Conservation (phyloP, 305 asterid species). For the Striga hermonthica region DNA sequence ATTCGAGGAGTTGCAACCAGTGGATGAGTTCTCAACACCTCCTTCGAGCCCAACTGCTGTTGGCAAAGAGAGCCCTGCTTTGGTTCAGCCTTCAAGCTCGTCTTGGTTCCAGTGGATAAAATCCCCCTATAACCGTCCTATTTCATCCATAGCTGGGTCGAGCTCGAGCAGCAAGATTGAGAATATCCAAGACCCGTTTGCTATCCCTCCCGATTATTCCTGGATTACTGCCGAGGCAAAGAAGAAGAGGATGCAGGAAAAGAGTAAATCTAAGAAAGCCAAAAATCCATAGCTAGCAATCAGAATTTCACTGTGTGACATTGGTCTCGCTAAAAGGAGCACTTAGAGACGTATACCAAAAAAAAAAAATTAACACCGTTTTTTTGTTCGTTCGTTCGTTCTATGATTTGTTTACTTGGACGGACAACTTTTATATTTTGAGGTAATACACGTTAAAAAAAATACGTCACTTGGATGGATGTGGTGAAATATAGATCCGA, state of each 20-base stretch:
- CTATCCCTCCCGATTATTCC: constrained; percentile 66
- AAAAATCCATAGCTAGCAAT: constrained; percentile 48
- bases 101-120: constrained; percentile 99
- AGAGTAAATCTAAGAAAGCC: constrained; percentile 65
- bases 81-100: constrained; percentile 55
- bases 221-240: constrained; percentile 89
- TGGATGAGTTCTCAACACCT: constrained; percentile 86
- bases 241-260: constrained; percentile 89
- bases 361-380: constrained; percentile 4
- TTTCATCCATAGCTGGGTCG: constrained; percentile 54
- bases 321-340: constrained; percentile 1
- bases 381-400: constrained; percentile 11
- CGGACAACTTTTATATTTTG: constrained; percentile 17
- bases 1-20: constrained; percentile 83
- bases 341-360: constrained; percentile 2
- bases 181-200: constrained; percentile 70
- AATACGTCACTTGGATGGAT: too few relatives aligned
- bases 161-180: constrained; percentile 59
- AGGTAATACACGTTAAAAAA: constrained; percentile 22
- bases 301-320: background rate
- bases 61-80: constrained; percentile 52
- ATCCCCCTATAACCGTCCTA: constrained; percentile 63
- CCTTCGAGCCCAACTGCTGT: constrained; percentile 79
- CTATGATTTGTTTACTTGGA: constrained; percentile 24
- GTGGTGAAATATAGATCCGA: constrained; percentile 15